A percentile compares a stretch with the other conserved stretches of the same genome.
Evolutionary conservation across 805 yeast species (phyloP).

Genomic region (Hanseniaspora thailandica): DNA sequence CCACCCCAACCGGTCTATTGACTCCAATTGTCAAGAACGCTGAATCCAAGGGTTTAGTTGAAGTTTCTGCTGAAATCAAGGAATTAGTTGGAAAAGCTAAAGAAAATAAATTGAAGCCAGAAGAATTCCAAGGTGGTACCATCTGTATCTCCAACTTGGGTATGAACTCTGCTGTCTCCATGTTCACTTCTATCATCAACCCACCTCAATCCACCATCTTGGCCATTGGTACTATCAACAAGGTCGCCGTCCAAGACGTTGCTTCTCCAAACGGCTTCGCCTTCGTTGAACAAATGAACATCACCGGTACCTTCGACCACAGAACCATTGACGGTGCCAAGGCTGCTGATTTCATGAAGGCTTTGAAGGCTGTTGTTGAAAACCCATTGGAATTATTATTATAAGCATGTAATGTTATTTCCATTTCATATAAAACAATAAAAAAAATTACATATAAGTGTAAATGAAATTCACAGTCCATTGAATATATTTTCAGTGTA

Average conservation of each 20-base stretch:
- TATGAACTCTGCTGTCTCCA: constrained; percentile 87
- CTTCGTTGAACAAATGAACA: constrained; percentile 79
- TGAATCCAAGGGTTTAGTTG: constrained; percentile 70
- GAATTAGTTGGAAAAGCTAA: constrained; percentile 94
- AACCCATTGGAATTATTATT: constrained; percentile 90
- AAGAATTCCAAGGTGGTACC: constrained; percentile 98
- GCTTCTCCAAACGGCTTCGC: constrained; percentile 83
- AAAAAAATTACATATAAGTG: background rate
- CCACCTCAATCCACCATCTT: constrained; percentile 93
- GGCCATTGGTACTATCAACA: constrained; percentile 88
- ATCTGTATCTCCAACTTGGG: constrained; percentile 97
- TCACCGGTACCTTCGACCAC: constrained; percentile 97
- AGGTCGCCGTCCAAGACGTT: constrained; percentile 85
- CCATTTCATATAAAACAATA: background rate
- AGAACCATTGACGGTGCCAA: constrained; percentile 95
- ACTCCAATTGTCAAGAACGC: constrained; percentile 92
- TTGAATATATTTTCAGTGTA: background rate
- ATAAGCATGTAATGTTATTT: constrained; percentile 29
- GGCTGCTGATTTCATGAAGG: constrained; percentile 94
- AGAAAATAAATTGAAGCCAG: constrained; percentile 82
- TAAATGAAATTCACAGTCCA: background rate
- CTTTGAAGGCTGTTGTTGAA: constrained; percentile 80
- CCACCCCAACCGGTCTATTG: constrained; percentile 93
- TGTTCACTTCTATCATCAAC: constrained; percentile 93
- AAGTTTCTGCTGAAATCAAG: constrained; percentile 74